phyloP scores from a whole-genome alignment of 1,139 yeast species.

The Taphrina pruni region DNA sequence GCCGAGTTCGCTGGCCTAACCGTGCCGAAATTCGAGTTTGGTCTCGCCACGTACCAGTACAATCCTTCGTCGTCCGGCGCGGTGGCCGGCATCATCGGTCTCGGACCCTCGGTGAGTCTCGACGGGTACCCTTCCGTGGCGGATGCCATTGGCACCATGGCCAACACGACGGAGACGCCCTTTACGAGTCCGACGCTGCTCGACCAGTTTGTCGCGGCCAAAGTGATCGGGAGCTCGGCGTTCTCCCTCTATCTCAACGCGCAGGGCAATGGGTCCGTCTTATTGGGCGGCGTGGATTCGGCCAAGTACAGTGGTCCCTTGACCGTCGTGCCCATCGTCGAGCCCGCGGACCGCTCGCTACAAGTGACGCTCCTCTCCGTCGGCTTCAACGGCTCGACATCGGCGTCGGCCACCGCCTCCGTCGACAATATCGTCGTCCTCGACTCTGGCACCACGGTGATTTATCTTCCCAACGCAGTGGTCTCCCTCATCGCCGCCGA shows the following conservation, averaged over 20 bases:
- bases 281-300: constrained; percentile 66
- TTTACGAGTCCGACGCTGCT: constrained; percentile 22
- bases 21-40: constrained; percentile 34
- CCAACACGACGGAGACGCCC: constrained; percentile 14
- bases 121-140: constrained; percentile 23
- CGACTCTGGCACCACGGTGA: constrained; percentile 69
- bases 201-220: constrained; percentile 15
- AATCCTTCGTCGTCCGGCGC: constrained; percentile 21
- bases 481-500: constrained; percentile 54
- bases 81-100: constrained; percentile 40
- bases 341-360: constrained; percentile 42
- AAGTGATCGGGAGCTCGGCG: constrained; percentile 55
- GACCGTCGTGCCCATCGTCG: constrained; percentile 46
- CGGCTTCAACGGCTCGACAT: constrained; percentile 31
- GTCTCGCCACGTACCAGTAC: constrained; percentile 38
- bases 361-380: constrained; percentile 43
- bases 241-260: constrained; percentile 62
- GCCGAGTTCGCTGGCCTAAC: constrained; percentile 30
- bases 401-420: constrained; percentile 12
- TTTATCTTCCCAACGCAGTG: constrained; percentile 58
- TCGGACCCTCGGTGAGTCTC: constrained; percentile 33
- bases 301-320: constrained; percentile 60
- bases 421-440: constrained; percentile 53
- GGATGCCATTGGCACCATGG: constrained; percentile 20
- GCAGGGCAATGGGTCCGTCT: constrained; percentile 56